Base-by-base conservation (phyloP, 441 rosid genomes). In the Croton setiger region DNA sequence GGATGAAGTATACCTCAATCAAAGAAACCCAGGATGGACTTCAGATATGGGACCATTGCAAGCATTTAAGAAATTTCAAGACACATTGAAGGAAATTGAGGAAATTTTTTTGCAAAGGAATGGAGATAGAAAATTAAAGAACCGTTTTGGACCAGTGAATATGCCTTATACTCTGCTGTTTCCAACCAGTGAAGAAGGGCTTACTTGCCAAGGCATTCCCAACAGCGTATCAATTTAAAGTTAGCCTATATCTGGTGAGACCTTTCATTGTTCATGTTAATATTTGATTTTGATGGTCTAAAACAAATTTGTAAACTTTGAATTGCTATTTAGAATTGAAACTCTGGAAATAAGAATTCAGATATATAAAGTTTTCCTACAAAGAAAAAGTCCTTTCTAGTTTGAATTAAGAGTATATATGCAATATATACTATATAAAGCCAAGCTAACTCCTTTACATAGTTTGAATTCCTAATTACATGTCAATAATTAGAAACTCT, bases 131-230 rank as follows among this genome's bases (percentile, higher is more conserved):
- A 66, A 47, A 31, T 27, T 64, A 55, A 75, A 65, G 74, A 75
- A 75, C 70, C 74, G 74, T 14, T 17, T 10, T 27, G 79, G 79
- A 21, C 79, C 72, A 11, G 72, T 71, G 11, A 71, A 71, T 54
- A 12, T 75, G 55, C 79, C 75, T 18, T 75, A 75, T 55, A 67
- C 75, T 23, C 35, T 75, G 66, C 64, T 75, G 18, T 37, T 75
- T 47, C 79, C 79, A 39, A 61, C 60, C 4, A 75, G 79, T 36
- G 56, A 51, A 48, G 66, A 0, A 62, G 79, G 79, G 47, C 52
- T 71, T 31, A 75, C 79, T 37, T 64, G 79, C 54, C 68, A 49
- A 41, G 79, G 79, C 39, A 71, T 75, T 10, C 79, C 79, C 31
- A 75, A 75, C 60, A 75, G 79, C 57, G 52, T 75, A 60, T 70